These are phyloP conservation scores for Hymenoscyphus scutula DNA, from an alignment of 2,329 filamentous ascomycete species.

Conservation along the genomic window DNA sequence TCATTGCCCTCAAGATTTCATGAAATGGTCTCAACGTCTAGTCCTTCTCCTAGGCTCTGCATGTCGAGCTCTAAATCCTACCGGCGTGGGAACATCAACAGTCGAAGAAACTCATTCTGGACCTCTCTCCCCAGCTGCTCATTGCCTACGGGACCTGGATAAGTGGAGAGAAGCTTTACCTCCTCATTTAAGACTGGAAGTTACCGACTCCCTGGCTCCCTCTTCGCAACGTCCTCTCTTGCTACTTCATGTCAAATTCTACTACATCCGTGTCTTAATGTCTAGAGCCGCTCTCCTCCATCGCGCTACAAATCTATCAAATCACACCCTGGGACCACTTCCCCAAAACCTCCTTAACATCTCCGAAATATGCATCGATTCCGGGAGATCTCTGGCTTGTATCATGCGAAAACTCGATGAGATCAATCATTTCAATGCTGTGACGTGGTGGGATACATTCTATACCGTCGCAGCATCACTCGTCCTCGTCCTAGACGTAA, in stretches of 20 bases:
- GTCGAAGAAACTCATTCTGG: constrained; percentile 40
- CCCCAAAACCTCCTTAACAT: constrained; percentile 34
- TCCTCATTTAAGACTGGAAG: constrained; percentile 37
- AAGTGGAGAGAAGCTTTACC: constrained; percentile 41
- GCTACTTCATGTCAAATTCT: constrained; percentile 41
- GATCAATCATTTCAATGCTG: constrained; percentile 40
- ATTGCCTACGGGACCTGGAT: constrained; percentile 40
- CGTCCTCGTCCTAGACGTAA: constrained; percentile 40
- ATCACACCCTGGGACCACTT: constrained; percentile 31
- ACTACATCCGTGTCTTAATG: constrained; percentile 41
- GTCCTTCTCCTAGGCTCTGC: constrained; percentile 39
- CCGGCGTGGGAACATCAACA: constrained; percentile 1
- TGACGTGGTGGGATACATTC: constrained; percentile 43
- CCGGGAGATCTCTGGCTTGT: constrained; percentile 37
- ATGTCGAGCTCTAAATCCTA: constrained; percentile 39
- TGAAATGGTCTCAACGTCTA: constrained; percentile 39
- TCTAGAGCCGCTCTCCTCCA: constrained; percentile 41
- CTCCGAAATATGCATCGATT: constrained; percentile 40
- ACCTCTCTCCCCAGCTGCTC: constrained; percentile 40
- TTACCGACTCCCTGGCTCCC: constrained; percentile 35
- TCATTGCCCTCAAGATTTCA: constrained; percentile 38
- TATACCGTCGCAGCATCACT: constrained; percentile 40
- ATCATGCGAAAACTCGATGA: constrained; percentile 39
- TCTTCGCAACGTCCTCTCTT: constrained; percentile 40
- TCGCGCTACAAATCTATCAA: constrained; percentile 35